These are phyloP conservation scores for Chrysoporthe deuterocubensis DNA, from an alignment of 2,329 filamentous ascomycete species.

Conservation along the genomic window DNA sequence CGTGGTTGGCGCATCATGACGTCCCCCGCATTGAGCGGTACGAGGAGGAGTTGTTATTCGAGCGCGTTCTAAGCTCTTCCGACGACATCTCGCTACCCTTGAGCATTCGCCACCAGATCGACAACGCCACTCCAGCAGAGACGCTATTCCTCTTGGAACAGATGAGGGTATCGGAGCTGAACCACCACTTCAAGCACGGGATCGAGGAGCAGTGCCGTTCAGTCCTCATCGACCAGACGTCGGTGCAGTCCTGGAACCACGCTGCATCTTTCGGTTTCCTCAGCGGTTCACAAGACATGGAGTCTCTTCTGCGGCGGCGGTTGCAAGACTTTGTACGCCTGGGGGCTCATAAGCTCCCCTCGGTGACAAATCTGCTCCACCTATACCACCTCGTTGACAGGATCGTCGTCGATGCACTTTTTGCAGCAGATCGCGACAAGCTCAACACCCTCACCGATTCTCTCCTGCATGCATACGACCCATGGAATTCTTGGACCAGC, in stretches of 20 bases:
- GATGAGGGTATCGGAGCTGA: slow-evolving; percentile 34
- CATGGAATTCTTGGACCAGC: slow-evolving; percentile 29
- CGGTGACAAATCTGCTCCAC: slow-evolving; percentile 33
- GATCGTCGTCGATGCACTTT: slow-evolving; percentile 37
- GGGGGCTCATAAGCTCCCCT: slow-evolving; percentile 34
- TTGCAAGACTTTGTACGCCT: slow-evolving; percentile 33
- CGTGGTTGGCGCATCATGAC: slow-evolving; percentile 44
- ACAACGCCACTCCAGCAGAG: slow-evolving; percentile 38
- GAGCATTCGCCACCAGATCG: slow-evolving; percentile 36
- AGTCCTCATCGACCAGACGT: slow-evolving; percentile 36
- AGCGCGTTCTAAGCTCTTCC: slow-evolving; percentile 26
- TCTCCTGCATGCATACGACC: slow-evolving; percentile 41
- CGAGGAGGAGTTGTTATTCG: slow-evolving; percentile 38
- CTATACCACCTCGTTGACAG: slow-evolving; percentile 35
- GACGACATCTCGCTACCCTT: slow-evolving; percentile 30
- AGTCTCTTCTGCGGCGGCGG: slow-evolving; percentile 35
- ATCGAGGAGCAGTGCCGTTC: slow-evolving; percentile 36
- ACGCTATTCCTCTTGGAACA: slow-evolving; percentile 39
- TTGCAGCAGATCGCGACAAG: slow-evolving; percentile 35
- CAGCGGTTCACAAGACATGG: slow-evolving; percentile 34
- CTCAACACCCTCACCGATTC: slow-evolving; percentile 43
- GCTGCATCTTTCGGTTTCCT: slow-evolving; percentile 35
- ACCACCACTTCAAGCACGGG: slow-evolving; percentile 33
- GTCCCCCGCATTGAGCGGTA: slow-evolving; percentile 40
- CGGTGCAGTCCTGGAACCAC: slow-evolving; percentile 35